These are phyloP conservation scores for Guadua angustifolia DNA, from an alignment of 176 grass and related monocot genomes.

Conservation along the genomic window DNA sequence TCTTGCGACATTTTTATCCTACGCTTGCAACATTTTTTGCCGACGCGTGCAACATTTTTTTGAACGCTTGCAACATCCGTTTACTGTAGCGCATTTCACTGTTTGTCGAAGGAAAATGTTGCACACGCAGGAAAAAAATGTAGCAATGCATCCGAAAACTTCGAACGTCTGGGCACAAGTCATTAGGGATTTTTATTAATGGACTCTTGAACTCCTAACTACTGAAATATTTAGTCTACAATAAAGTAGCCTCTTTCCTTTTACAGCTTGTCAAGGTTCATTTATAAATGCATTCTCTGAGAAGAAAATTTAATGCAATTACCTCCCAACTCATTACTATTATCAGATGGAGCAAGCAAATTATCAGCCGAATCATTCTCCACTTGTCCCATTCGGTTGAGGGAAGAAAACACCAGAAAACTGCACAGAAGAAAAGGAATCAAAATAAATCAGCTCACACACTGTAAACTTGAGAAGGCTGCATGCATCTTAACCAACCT, in stretches of 20 bases:
- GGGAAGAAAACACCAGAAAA: constrained; percentile 5
- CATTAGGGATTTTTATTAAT: not conserved
- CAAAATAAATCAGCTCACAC: not conserved
- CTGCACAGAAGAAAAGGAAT: constrained; percentile 19
- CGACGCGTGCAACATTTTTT: no score
- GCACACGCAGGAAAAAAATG: no score
- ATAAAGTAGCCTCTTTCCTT: not conserved
- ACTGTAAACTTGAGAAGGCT: constrained; percentile 7
- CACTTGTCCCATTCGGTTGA: constrained; percentile 50
- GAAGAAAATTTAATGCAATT: constrained; percentile 34
- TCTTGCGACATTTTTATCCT: no score
- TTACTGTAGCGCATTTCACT: no score
- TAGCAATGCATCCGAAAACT: no score
- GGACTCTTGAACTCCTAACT: not conserved
- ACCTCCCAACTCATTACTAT: constrained; percentile 48
- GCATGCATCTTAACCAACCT: not conserved
- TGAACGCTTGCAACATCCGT: no score
- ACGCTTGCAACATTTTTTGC: no score
- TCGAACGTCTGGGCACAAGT: no score
- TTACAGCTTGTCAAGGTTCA: not conserved
- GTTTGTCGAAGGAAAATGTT: no score
- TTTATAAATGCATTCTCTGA: not conserved
- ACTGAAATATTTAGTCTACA: constrained; percentile 22
- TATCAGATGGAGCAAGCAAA: constrained; percentile 21
- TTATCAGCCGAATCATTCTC: constrained; percentile 36